Evolutionary conservation across 176 grass and related monocot species (phyloP).

Genomic region (Metroxylon sagu): DNA sequence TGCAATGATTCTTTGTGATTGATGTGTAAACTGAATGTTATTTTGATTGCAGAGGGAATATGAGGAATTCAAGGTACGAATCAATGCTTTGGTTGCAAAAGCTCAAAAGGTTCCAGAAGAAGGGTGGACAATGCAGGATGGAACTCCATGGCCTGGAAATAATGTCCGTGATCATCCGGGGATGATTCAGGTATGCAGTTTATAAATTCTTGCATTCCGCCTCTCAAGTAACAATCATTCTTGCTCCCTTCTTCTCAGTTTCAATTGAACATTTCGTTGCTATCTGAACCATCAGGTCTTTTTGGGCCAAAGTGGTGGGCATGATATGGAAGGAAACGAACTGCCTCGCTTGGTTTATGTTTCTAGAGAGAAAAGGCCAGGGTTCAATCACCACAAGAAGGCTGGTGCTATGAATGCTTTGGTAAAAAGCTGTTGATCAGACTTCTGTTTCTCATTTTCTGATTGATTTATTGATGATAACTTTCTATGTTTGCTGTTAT

Average conservation of each 20-base stretch:
- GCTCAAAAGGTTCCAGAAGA: constrained; percentile 89
- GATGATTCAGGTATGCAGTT: constrained; percentile 78
- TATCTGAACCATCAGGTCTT: constrained; percentile 51
- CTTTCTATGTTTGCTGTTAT: constrained; percentile 6
- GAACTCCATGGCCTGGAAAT: constrained; percentile 91
- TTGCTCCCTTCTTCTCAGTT: background rate
- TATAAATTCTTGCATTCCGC: background rate
- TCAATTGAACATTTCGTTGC: constrained; percentile 13
- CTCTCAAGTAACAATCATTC: too few relatives aligned
- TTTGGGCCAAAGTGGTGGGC: constrained; percentile 90
- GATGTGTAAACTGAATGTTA: background rate
- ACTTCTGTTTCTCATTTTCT: background rate
- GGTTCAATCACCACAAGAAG: constrained; percentile 91
- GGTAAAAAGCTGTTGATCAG: constrained; percentile 27
- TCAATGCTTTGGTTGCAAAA: constrained; percentile 86
- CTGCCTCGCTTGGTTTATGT: constrained; percentile 83
- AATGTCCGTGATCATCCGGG: constrained; percentile 90
- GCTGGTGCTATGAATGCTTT: constrained; percentile 93
- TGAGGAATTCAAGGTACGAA: constrained; percentile 88
- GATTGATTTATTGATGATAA: background rate
- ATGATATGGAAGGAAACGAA: constrained; percentile 78
- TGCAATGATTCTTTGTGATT: background rate
- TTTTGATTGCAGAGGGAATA: constrained; percentile 69
- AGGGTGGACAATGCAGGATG: constrained; percentile 97
- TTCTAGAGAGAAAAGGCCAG: constrained; percentile 92